Evolutionary conservation across 768 basidiomycete species (phyloP).

Genomic region (Tephrocybe sp.): DNA sequence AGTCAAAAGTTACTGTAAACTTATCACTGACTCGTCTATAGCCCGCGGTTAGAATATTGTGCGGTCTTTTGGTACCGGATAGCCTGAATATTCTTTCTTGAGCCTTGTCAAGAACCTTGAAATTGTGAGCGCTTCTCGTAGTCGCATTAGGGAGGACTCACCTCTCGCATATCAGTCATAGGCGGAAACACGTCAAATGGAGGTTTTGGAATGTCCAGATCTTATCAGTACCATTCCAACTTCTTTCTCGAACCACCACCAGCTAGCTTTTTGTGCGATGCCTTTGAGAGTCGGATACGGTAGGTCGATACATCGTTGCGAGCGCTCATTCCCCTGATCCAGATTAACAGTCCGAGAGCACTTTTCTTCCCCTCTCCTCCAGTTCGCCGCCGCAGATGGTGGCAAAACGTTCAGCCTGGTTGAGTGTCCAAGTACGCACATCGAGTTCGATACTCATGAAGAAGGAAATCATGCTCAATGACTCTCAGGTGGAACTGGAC

Average conservation of each 20-base stretch:
- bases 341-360: slow-evolving; percentile 68
- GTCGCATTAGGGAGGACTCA: slow-evolving; percentile 18
- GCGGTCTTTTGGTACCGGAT: slow-evolving; percentile 28
- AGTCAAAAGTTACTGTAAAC: neutral
- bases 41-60: slow-evolving; percentile 65
- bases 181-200: slow-evolving; percentile 32
- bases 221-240: neutral
- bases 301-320: slow-evolving; percentile 17
- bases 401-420: slow-evolving; percentile 77
- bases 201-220: slow-evolving; percentile 8
- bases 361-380: slow-evolving; percentile 89
- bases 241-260: neutral
- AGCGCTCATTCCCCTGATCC: neutral
- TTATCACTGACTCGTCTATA: slow-evolving; percentile 54
- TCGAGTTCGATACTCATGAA: neutral
- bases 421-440: slow-evolving; percentile 77
- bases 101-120: slow-evolving; percentile 59
- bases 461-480: neutral
- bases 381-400: slow-evolving; percentile 69
- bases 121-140: neutral
- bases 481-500: slow-evolving; percentile 77
- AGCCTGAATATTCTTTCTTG: slow-evolving; percentile 50
- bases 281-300: slow-evolving; percentile 48
- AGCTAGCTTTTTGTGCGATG: slow-evolving; percentile 20
- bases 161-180: slow-evolving; percentile 54